phyloP scores from a whole-genome alignment of 768 basidiomycete species.

The Candolleomyces aberdarensis region DNA sequence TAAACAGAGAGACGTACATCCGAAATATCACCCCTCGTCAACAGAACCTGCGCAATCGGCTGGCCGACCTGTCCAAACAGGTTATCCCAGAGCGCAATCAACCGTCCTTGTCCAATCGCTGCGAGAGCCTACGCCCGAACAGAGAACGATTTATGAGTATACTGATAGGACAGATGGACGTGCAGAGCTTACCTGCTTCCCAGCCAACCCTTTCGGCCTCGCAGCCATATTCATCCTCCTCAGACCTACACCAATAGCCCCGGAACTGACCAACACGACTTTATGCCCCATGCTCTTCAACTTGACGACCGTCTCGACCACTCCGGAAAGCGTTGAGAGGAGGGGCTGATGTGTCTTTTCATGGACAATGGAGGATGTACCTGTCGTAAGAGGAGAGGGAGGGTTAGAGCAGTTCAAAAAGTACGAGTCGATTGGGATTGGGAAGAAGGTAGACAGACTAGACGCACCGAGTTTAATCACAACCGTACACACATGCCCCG shows the following conservation, averaged over 20 bases:
- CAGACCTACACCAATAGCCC: conserved; percentile 95
- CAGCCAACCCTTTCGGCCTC: conserved; percentile 79
- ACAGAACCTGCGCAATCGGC: conserved; percentile 91
- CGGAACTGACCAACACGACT: conserved; percentile 93
- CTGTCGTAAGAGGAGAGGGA: conserved; percentile 35
- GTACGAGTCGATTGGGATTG: not conserved
- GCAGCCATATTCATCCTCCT: conserved; percentile 85
- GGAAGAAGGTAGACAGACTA: not conserved
- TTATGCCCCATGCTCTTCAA: conserved; percentile 83
- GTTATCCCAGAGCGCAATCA: conserved; percentile 97
- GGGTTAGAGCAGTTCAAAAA: not conserved
- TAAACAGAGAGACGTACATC: conserved; percentile 56
- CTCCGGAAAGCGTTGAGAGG: conserved; percentile 83
- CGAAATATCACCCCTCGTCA: conserved; percentile 95
- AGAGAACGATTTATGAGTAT: not conserved
- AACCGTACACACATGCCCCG: conserved; percentile 54
- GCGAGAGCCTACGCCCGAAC: conserved; percentile 70
- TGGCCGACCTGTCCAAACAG: conserved; percentile 91
- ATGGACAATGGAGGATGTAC: conserved; percentile 96
- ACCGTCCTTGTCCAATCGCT: conserved; percentile 93
- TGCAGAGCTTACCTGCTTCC: conserved; percentile 75
- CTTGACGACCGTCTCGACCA: conserved; percentile 86
- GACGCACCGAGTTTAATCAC: conserved; percentile 80
- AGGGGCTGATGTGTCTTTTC: conserved; percentile 91
- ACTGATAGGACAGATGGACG: not conserved